Evolutionary conservation across 306 rosid species (phyloP).

Genomic region (Lablab purpureus): DNA sequence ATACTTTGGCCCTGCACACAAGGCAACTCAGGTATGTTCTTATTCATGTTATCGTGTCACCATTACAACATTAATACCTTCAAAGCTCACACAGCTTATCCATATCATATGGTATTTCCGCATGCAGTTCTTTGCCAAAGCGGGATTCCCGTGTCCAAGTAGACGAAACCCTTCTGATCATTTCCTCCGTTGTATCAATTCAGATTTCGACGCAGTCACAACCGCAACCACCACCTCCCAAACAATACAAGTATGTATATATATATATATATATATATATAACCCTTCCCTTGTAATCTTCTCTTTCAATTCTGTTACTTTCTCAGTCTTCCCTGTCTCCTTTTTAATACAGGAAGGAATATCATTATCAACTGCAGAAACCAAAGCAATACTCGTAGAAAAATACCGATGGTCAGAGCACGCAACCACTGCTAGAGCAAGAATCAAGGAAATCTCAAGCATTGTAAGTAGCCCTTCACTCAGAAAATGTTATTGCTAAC

Average conservation of each 20-base stretch:
- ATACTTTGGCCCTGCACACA: constrained; percentile 77
- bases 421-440: constrained; percentile 51
- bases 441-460: constrained; percentile 52
- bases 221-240: constrained; percentile 53
- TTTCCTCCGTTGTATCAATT: constrained; percentile 88
- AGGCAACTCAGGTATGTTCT: constrained; percentile 75
- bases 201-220: constrained; percentile 80
- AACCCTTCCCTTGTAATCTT: too few species aligned
- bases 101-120: background rate
- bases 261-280: too few species aligned
- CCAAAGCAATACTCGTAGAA: constrained; percentile 56
- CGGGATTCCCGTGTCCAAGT: constrained; percentile 93
- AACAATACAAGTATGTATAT: constrained; percentile 58
- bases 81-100: background rate
- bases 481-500: background rate
- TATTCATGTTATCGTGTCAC: background rate
- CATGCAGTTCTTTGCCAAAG: constrained; percentile 87
- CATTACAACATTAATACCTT: background rate
- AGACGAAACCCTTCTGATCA: constrained; percentile 96
- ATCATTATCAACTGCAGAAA: constrained; percentile 50
- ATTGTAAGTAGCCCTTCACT: constrained; percentile 42
- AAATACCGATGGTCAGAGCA: constrained; percentile 62
- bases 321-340: background rate
- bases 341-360: constrained; percentile 50
- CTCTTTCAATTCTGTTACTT: background rate